Percentiles rank a stretch among this genome's conserved stretches.
These are phyloP conservation scores for Xylaria scruposa DNA, from an alignment of 495 filamentous ascomycete genomes.

Conservation along the genomic window DNA sequence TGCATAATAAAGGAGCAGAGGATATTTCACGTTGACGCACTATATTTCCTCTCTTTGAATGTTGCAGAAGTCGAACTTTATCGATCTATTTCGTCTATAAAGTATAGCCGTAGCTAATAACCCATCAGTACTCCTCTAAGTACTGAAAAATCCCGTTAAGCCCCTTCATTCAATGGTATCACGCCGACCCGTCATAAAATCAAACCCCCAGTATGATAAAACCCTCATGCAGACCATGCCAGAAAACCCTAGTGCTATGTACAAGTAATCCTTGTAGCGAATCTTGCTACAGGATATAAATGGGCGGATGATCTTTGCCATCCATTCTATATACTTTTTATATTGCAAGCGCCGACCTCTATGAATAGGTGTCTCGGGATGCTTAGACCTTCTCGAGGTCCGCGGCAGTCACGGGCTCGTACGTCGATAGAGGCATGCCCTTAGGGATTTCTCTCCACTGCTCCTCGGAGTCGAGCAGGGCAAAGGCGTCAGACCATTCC, in stretches of 20 bases:
- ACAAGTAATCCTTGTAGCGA: not conserved
- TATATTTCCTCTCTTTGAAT: not conserved
- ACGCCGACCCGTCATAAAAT: constrained; percentile 17
- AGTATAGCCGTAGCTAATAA: not conserved
- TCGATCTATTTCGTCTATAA: constrained; percentile 5
- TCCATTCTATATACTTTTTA: not conserved
- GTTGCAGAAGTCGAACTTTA: not conserved
- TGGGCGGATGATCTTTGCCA: not conserved
- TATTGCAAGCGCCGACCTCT: not conserved
- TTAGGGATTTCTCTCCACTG: constrained; percentile 31
- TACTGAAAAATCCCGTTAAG: constrained; percentile 4
- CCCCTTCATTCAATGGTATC: constrained; percentile 12
- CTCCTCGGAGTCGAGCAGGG: constrained; percentile 25
- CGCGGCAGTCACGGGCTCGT: constrained; percentile 19
- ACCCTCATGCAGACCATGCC: constrained; percentile 10
- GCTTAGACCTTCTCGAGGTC: constrained; percentile 20
- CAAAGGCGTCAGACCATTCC: constrained; percentile 20
- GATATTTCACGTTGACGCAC: not conserved
- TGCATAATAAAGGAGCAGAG: not conserved
- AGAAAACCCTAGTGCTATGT: constrained; percentile 3
- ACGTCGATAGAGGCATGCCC: constrained; percentile 30
- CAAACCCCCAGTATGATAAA: not conserved
- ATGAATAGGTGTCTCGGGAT: not conserved
- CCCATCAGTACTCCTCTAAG: constrained; percentile 5
- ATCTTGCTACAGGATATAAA: not conserved